Base-by-base conservation (phyloP, 352 stramenopile genomes). In the Pythium myriotylum region DNA sequence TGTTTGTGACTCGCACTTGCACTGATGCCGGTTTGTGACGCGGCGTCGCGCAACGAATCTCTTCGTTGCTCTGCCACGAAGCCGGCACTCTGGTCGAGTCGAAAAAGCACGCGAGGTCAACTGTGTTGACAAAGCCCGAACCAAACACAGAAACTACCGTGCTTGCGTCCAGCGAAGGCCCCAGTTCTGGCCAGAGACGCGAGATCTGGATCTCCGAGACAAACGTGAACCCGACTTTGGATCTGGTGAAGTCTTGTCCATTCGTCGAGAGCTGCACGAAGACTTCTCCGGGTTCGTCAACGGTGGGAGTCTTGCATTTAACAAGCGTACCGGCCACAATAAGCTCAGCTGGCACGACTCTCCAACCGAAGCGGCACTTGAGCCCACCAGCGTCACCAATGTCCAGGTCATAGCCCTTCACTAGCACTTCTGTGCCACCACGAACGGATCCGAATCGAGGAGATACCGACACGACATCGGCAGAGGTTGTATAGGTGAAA, bases 1-100 rank as follows among this genome's bases (percentile, higher is more conserved):
- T 95, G 66, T 87, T 84, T 2, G 87, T 82, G 3, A 98, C 78
- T 9, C 73, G 76, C 13, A 99, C 73, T 26, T 67, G 70, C 9
- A 95, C 80, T 27, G 66, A 23, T 29, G 86, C 90, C 20, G 86
- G 77, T 7, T 32, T 62, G 19, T 87, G 81, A 13, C 59, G 62
- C 54, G 92, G 91, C 16, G 86, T 74, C 0, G 62, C 54, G 46
- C 89, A 96, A 12, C 72, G 67, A 22, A 97, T 70, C 55, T 84
- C 70, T 0, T 43, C 68, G 0, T 62, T 23, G 27, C 73, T 88
- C 14, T 81, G 55, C 59, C 83, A 95, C 0, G 53, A 61, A 19
- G 84, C 88, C 2, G 76, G 65, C 2, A 81, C 53, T 2, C 52
- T 55, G 7, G 59, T 49, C 0, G 62, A 64, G 22, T 72, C 75